These are phyloP conservation scores for Podila clonocystis DNA, from an alignment of 192 early-diverging fungal genomes.

Conservation along the genomic window DNA sequence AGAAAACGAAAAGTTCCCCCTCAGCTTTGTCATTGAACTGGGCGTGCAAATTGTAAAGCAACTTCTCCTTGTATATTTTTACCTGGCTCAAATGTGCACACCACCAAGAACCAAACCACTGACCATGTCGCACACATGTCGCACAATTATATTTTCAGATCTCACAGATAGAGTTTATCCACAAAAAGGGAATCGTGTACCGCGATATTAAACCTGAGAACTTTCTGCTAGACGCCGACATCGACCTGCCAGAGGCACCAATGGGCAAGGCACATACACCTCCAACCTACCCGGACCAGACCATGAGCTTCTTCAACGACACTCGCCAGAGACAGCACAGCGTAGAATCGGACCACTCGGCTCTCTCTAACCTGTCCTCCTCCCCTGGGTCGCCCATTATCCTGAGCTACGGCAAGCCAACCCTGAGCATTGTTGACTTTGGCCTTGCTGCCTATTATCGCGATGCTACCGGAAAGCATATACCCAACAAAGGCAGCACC, in stretches of 20 bases:
- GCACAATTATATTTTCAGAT: slow-evolving; percentile 28
- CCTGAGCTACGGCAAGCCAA: slow-evolving; percentile 56
- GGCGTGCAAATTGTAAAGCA: slow-evolving; percentile 64
- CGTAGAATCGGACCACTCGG: slow-evolving; percentile 5
- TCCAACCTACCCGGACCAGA: slow-evolving; percentile 29
- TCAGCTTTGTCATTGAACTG: slow-evolving; percentile 58
- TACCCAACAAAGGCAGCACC: slow-evolving; percentile 48
- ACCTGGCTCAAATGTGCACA: too few species aligned
- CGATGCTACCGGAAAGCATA: slow-evolving; percentile 54
- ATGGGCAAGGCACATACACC: slow-evolving; percentile 21
- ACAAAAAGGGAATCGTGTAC: slow-evolving; percentile 68
- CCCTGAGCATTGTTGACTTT: slow-evolving; percentile 69
- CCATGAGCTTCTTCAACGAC: slow-evolving; percentile 36
- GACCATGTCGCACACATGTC: background rate
- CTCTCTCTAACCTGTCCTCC: slow-evolving; percentile 11
- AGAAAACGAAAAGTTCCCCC: slow-evolving; percentile 51
- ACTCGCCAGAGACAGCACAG: slow-evolving; percentile 22
- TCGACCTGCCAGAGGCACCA: slow-evolving; percentile 29
- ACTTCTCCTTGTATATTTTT: too few species aligned
- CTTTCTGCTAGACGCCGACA: slow-evolving; percentile 62
- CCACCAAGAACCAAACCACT: too few species aligned
- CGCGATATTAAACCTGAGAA: slow-evolving; percentile 74
- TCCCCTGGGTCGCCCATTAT: slow-evolving; percentile 28
- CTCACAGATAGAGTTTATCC: slow-evolving; percentile 60
- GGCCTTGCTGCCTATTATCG: slow-evolving; percentile 60